Percentiles rank a stretch among this genome's conserved stretches.
These are phyloP conservation scores for Sporothrix brunneoviolacea DNA, from an alignment of 2,329 filamentous ascomycete genomes.

Conservation along the genomic window DNA sequence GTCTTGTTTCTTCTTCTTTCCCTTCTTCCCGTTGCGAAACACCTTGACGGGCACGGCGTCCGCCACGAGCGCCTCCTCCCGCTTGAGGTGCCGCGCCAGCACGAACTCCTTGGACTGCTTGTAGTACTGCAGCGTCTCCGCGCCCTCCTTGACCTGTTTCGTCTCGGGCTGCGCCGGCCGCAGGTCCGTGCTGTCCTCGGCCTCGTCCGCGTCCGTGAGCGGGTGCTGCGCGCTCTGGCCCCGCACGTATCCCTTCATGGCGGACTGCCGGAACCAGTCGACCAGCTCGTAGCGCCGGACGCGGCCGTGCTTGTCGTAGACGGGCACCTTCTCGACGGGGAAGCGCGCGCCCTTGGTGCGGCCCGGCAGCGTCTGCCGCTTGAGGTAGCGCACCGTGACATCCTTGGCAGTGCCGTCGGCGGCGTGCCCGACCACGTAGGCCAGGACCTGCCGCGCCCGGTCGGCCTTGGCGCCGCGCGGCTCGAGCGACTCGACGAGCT, in stretches of 20 bases:
- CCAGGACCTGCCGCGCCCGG: conserved; percentile 79
- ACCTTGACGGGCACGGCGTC: conserved; percentile 62
- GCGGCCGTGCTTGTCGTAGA: conserved; percentile 72
- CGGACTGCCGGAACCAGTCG: conserved; percentile 75
- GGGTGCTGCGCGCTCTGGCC: conserved; percentile 40
- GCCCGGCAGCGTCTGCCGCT: conserved; percentile 72
- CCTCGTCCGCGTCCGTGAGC: conserved; percentile 65
- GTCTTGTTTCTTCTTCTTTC: not conserved
- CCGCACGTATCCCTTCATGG: conserved; percentile 65
- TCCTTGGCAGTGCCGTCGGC: conserved; percentile 87
- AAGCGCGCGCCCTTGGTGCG: conserved; percentile 83
- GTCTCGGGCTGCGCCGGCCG: conserved; percentile 65
- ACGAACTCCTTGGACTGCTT: conserved; percentile 81
- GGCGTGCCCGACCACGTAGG: conserved; percentile 79
- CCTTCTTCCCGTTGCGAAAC: conserved; percentile 63
- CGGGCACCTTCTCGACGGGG: conserved; percentile 68
- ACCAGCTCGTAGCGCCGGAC: conserved; percentile 68
- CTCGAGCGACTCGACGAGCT: conserved; percentile 69
- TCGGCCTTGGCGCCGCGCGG: conserved; percentile 78
- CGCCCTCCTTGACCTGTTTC: conserved; percentile 65
- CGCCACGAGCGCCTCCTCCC: conserved; percentile 79
- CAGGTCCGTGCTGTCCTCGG: conserved; percentile 73
- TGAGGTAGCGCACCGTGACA: conserved; percentile 86
- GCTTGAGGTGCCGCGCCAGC: conserved; percentile 76
- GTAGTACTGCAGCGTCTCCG: conserved; percentile 81